Base-by-base conservation (phyloP, 805 yeast species). In the Starmerella etchellsii region DNA sequence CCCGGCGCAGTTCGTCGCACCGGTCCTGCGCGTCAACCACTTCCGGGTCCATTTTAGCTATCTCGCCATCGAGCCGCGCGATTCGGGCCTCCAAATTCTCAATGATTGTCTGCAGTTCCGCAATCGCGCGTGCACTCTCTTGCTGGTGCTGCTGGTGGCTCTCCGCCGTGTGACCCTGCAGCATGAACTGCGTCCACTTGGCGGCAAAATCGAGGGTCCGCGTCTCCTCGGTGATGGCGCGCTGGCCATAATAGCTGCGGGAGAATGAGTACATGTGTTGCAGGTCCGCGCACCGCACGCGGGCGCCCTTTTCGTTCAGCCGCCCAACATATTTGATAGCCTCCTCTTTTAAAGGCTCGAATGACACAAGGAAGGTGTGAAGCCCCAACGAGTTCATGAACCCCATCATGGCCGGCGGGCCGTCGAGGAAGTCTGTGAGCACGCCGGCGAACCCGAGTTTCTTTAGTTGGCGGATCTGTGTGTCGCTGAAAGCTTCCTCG, bases 391-490 rank as follows among this genome's bases (percentile, higher is more conserved):
- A 10, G 8, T 15, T 22, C 32, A 46, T 21, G 35, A 36, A 45
- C 4, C 69, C 67, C 37, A 83, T 55, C 1, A 88, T 93, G 9
- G 71, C 70, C 5, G 58, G 54, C 1, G 95, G 94, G 1, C 95
- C 97, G 2, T 61, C 59, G 2, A 88, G 53, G 47, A 73, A 73
- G 51, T 91, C 95, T 2, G 70, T 59, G 21, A 85, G 50, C 53
- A 73, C 82, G 1, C 94, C 91, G 41, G 81, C 94, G 57, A 91
- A 85, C 0, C 95, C 95, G 19, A 64, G 58, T 0, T 42, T 27
- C 23, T 47, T 52, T 2, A 84, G 50, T 36, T 67, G 54, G 8
- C 63, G 64, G 2, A 42, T 33, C 2, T 22, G 20, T 35, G 41
- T 46, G 39, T 37, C 84, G 73, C 35, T 27, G 5, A 22, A 5